Conservation (phyloP, 305 asterid genomes). For the Salvia sclarea region DNA sequence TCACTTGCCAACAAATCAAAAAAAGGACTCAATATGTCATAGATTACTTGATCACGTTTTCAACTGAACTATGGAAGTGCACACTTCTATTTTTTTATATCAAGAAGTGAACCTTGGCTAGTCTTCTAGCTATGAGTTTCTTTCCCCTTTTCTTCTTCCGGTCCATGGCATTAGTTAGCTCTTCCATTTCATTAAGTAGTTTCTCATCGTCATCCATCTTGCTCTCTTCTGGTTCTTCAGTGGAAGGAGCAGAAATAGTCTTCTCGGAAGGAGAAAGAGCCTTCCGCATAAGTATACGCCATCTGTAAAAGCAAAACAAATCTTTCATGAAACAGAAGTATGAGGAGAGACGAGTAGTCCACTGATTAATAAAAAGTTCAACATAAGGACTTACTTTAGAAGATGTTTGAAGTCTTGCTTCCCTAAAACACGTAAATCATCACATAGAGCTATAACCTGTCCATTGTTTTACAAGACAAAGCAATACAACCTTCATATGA, state of each 20-base stretch:
- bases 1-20: background rate
- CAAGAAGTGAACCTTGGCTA: constrained; percentile 59
- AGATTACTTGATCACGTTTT: background rate
- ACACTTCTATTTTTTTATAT: background rate
- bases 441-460: constrained; percentile 85
- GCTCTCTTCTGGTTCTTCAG: constrained; percentile 44
- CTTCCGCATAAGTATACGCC: constrained; percentile 82
- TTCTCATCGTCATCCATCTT: constrained; percentile 73
- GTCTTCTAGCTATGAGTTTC: constrained; percentile 67
- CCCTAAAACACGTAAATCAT: constrained; percentile 84
- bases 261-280: constrained; percentile 76
- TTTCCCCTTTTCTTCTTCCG: constrained; percentile 75
- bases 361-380: background rate
- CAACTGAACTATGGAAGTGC: background rate
- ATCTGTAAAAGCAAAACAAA: constrained; percentile 44
- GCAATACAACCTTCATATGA: constrained; percentile 1
- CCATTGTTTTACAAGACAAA: constrained; percentile 23
- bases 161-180: constrained; percentile 72
- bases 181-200: constrained; percentile 83
- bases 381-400: constrained; percentile 54
- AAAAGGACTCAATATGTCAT: background rate
- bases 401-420: constrained; percentile 94
- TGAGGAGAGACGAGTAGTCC: background rate
- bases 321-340: constrained; percentile 14
- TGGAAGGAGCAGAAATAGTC: constrained; percentile 38